Evolutionary conservation across 75 land plant genomes (phyloP), one percentile per base, ranked within the genome.

Genomic region (Pinus albicaulis): DNA sequence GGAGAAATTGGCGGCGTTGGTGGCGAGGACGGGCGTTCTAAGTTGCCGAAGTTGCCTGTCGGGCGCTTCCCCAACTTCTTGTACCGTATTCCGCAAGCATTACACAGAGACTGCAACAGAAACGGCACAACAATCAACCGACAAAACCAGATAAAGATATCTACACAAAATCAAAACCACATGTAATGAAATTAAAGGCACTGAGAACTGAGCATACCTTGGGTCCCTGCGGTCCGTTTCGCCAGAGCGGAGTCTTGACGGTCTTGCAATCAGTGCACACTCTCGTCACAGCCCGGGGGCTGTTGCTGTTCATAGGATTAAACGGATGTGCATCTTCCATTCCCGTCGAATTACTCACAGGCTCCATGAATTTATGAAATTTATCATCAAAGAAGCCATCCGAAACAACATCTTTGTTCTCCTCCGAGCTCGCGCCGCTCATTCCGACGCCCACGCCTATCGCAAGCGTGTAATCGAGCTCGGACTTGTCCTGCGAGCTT

Each of bases 61-160:
- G 52, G 71, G 3, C 71, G 71, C 4, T 80, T 82, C 53, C 81
- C 79, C 55, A 71, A 78, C 85, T 86, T 88, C 70, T 80, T 80
- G 72, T 80, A 86, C 24, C 87, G 80, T 55, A 88, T 88, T 41
- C 90, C 90, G 75, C 90, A 88, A 1, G 90, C 90, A 61, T 88
- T 88, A 57, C 85, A 88, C 23, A 88, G 71, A 11, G 90, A 80
- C 88, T 88, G 83, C 73, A 68, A 63, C 44, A 66, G 11, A 41
- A 41, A 41, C 19, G 8, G 1, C 12, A 41, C 44, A 20, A 41
- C 44, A 20, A 20, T 20, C 3, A 68, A 7, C 68, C n/a, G 0
- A 64, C 16, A 6, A 7, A 0, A 57, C 20, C 16, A 10, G 5
- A 25, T 74, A 53, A 6, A 20, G 7, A 59, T 2, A 58, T 2